Evolutionary conservation across 1,139 yeast genomes (phyloP).

Genomic region (Debaryomycetaceae sp.): DNA sequence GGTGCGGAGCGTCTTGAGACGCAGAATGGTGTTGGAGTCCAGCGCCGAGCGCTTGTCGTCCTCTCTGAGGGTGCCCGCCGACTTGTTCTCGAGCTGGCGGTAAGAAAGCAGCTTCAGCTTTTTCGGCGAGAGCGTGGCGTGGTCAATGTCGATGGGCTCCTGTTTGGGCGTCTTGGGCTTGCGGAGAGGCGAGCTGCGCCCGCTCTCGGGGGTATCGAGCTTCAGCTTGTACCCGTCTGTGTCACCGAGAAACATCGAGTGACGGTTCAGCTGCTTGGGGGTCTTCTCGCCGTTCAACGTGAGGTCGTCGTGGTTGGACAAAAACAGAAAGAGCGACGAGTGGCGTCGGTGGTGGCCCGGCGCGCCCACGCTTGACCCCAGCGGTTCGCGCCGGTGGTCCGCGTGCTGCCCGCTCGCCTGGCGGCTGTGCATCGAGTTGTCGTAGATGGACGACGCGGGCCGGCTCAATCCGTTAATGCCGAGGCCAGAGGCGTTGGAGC

Average conservation of each 20-base stretch:
- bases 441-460: constrained; percentile 45
- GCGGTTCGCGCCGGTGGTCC: constrained; percentile 17
- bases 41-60: constrained; percentile 32
- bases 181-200: constrained; percentile 1
- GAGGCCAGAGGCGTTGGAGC: constrained; percentile 23
- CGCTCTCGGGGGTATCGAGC: neutral
- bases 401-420: constrained; percentile 5
- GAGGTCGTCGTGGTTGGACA: constrained; percentile 18
- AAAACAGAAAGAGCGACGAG: constrained; percentile 44
- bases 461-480: constrained; percentile 20
- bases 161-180: constrained; percentile 1
- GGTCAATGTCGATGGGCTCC: constrained; percentile 28
- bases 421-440: constrained; percentile 26
- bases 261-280: constrained; percentile 4
- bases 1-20: constrained; percentile 40
- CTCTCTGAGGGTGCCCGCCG: constrained; percentile 9
- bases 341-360: constrained; percentile 30
- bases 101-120: constrained; percentile 27
- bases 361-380: constrained; percentile 9
- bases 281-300: constrained; percentile 7
- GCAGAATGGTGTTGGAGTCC: constrained; percentile 25
- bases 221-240: neutral
- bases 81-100: constrained; percentile 8
- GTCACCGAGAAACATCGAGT: no score
- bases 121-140: constrained; percentile 33